These are phyloP conservation scores for Telfairia occidentalis DNA, from an alignment of 331 rosid species.

Conservation along the genomic window DNA sequence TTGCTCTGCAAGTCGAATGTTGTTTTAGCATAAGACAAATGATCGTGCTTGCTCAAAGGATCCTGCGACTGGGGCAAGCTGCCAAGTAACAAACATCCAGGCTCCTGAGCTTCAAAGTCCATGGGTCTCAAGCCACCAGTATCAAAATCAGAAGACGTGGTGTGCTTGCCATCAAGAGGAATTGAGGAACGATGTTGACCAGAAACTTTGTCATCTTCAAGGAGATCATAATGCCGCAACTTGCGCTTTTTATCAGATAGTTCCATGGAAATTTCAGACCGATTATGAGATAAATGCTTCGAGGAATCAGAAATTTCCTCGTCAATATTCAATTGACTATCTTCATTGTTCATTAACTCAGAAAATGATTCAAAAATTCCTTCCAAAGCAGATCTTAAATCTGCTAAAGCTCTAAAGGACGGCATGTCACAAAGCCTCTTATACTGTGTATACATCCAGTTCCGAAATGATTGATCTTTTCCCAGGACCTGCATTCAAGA, in stretches of 20 bases:
- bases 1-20: conserved; percentile 43
- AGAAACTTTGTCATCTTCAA: conserved; percentile 30
- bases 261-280: conserved; percentile 43
- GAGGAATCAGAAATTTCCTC: conserved; percentile 48
- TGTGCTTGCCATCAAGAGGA: conserved; percentile 29
- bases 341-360: conserved; percentile 29
- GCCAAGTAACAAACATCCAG: conserved; percentile 37
- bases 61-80: conserved; percentile 55
- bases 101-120: conserved; percentile 36
- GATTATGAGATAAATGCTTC: conserved; percentile 28
- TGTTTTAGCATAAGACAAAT: conserved; percentile 50
- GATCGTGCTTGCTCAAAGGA: conserved; percentile 35
- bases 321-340: conserved; percentile 40
- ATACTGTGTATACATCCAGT: conserved; percentile 52
- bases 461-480: conserved; percentile 43
- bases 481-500: conserved; percentile 49
- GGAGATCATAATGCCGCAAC: conserved; percentile 26
- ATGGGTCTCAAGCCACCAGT: conserved; percentile 44
- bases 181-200: conserved; percentile 32
- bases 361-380: conserved; percentile 36
- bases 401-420: conserved; percentile 24
- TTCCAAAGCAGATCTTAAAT: conserved; percentile 36
- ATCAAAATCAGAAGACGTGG: conserved; percentile 37
- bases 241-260: conserved; percentile 33
- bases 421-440: conserved; percentile 40